Evolutionary conservation across 2,329 filamentous ascomycete species (phyloP), one percentile per base, ranked within the genome.

Genomic region (Plenodomus tracheiphilus): DNA sequence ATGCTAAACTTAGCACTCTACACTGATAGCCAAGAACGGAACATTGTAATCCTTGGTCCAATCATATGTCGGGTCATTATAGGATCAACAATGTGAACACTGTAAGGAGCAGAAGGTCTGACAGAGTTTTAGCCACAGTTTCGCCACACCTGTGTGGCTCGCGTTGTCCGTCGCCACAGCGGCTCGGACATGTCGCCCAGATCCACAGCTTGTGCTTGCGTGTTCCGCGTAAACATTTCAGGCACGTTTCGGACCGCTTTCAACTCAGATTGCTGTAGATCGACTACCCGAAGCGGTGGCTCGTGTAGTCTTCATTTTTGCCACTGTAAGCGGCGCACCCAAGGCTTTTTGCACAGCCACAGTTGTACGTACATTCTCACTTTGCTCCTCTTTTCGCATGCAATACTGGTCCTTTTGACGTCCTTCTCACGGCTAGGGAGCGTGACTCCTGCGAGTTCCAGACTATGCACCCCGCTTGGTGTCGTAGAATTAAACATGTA

Each of bases 271-370:
- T n/a, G 15, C 6, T n/a, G 32, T 6, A n/a, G 32, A 36, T 36
- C 32, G 17, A n/a, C 13, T 36, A 8, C 35, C 18, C 35, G 18
- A 20, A 37, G 4, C 15, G 18, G 7, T 17, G 8, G 4, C 8
- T 18, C 35, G 6, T 18, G 10, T 10, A 25, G 10, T 13, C 9
- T 16, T 37, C 6, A 6, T 20, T 8, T 37, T 37, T 18, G 35
- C 35, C 35, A 37, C 35, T 18, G 16, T 37, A 17, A 37, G 35
- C 9, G 35, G 35, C 16, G 16, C 15, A 4, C 19, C 18, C 5
- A 39, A 6, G 18, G 20, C 13, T 19, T 16, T 20, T 30, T 30
- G 42, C 46, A 52, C 49, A 30, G 49, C 46, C 49, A 52, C 46
- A 49, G 22, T 16, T 18, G 34, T 45, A 45, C 41, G 41, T 49